Conservation (phyloP, 108 stramenopile genomes). For the Nitzschia sp. region DNA sequence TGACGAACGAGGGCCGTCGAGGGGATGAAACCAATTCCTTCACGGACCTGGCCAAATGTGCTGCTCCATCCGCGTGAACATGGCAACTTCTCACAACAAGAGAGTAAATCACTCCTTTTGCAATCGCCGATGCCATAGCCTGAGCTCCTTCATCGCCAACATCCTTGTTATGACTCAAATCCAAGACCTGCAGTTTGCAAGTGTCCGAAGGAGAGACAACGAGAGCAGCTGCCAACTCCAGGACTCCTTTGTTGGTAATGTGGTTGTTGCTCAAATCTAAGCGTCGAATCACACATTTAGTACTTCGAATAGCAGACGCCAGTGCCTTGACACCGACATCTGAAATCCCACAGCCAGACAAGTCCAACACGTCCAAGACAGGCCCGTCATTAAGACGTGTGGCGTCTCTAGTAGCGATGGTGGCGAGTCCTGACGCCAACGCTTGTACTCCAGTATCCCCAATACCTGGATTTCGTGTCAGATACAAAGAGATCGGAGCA, state of each 20-base stretch:
- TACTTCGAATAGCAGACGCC: conserved; percentile 60
- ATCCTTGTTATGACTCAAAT: conserved; percentile 66
- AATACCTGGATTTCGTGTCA: conserved; percentile 66
- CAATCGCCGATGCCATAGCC: conserved; percentile 53
- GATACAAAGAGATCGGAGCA: conserved; percentile 33
- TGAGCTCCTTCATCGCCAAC: conserved; percentile 60
- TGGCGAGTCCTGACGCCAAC: conserved; percentile 72
- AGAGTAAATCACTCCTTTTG: conserved; percentile 41
- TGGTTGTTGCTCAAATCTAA: conserved; percentile 79
- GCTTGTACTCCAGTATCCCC: conserved; percentile 77
- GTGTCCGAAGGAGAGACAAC: not conserved
- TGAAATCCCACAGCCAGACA: conserved; percentile 70
- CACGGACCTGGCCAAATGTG: conserved; percentile 55
- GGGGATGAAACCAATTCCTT: conserved; percentile 17
- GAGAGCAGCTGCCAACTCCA: conserved; percentile 50
- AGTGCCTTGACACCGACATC: conserved; percentile 76
- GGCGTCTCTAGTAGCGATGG: conserved; percentile 23
- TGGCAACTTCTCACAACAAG: conserved; percentile 70
- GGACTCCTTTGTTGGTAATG: conserved; percentile 68
- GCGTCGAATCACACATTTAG: conserved; percentile 47
- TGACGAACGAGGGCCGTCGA: not conserved
- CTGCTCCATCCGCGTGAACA: conserved; percentile 61
- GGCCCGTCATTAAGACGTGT: conserved; percentile 2
- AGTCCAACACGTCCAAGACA: conserved; percentile 61
- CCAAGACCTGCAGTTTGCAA: conserved; percentile 32